Conservation (phyloP, 257 asterid species). For the Asclepias syriaca region DNA sequence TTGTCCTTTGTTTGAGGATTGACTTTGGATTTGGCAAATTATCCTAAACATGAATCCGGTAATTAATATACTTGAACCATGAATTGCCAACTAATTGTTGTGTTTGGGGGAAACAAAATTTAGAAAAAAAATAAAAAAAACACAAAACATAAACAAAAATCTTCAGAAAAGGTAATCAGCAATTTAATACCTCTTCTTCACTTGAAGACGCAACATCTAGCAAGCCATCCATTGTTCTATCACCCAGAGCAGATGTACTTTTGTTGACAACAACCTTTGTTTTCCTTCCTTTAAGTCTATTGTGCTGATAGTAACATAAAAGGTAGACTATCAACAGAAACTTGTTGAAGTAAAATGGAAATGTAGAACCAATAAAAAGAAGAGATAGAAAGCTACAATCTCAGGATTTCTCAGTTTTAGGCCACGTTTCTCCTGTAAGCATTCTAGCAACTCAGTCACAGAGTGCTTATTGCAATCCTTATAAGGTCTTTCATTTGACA, state of each 20-base stretch:
- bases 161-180: constrained; percentile 19
- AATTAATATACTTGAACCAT: constrained; percentile 17
- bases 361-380: constrained; percentile 11
- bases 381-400: constrained; percentile 37
- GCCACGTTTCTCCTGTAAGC: constrained; percentile 43
- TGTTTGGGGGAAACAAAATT: no score
- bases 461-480: constrained; percentile 40
- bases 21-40: constrained; percentile 30
- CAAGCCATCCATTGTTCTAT: constrained; percentile 33
- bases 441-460: constrained; percentile 60
- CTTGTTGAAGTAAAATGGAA: constrained; percentile 3
- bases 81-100: constrained; percentile 18
- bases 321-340: constrained; percentile 11
- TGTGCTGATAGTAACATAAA: constrained; percentile 25
- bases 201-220: constrained; percentile 34
- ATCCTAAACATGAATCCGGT: constrained; percentile 39
- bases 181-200: constrained; percentile 50
- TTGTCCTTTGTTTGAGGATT: constrained; percentile 37
- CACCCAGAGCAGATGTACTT: constrained; percentile 29
- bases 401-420: constrained; percentile 34
- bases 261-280: constrained; percentile 20
- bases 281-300: constrained; percentile 28
- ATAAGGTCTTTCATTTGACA: constrained; percentile 32
- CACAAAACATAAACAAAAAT: neutral
- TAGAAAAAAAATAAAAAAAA: neutral